phyloP scores from a whole-genome alignment of 352 stramenopile genomes.

The Phytopythium mirpurense region DNA sequence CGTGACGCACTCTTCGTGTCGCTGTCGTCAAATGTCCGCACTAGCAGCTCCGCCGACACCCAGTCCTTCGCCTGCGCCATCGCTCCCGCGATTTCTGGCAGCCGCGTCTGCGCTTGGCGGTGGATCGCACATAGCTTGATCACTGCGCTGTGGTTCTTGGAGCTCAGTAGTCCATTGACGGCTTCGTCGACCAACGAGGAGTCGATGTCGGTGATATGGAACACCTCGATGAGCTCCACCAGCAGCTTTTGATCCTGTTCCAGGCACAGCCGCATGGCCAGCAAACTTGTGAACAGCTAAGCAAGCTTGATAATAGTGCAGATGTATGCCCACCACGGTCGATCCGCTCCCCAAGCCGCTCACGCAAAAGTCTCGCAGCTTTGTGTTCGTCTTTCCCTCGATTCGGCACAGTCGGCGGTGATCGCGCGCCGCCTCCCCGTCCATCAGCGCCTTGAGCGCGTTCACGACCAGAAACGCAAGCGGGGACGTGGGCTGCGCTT shows the following conservation, averaged over 20 bases:
- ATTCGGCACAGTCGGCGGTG: slow-evolving; percentile 9
- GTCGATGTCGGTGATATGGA: slow-evolving; percentile 33
- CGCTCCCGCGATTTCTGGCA: slow-evolving; percentile 20
- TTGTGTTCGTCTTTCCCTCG: slow-evolving; percentile 19
- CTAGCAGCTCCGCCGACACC: slow-evolving; percentile 46
- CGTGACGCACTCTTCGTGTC: background rate
- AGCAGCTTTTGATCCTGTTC: slow-evolving; percentile 47
- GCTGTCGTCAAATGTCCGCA: slow-evolving; percentile 27
- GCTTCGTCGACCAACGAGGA: slow-evolving; percentile 12
- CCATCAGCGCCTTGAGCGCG: slow-evolving; percentile 33
- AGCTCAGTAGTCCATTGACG: slow-evolving; percentile 19
- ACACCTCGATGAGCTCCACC: slow-evolving; percentile 55
- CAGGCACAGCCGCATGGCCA: background rate
- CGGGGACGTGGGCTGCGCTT: slow-evolving; percentile 38
- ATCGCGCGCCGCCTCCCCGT: background rate
- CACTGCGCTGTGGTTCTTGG: slow-evolving; percentile 41
- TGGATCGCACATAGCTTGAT: slow-evolving; percentile 46
- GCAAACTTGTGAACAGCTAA: background rate
- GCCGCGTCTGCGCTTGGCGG: slow-evolving; percentile 23
- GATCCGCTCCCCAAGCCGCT: slow-evolving; percentile 11
- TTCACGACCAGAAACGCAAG: slow-evolving; percentile 53
- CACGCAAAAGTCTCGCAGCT: slow-evolving; percentile 29
- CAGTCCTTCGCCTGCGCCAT: slow-evolving; percentile 58
- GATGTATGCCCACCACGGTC: slow-evolving; percentile 7
- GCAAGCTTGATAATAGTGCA: background rate